Conservation (phyloP, 768 basidiomycete species). For the Leccinum broughii region DNA sequence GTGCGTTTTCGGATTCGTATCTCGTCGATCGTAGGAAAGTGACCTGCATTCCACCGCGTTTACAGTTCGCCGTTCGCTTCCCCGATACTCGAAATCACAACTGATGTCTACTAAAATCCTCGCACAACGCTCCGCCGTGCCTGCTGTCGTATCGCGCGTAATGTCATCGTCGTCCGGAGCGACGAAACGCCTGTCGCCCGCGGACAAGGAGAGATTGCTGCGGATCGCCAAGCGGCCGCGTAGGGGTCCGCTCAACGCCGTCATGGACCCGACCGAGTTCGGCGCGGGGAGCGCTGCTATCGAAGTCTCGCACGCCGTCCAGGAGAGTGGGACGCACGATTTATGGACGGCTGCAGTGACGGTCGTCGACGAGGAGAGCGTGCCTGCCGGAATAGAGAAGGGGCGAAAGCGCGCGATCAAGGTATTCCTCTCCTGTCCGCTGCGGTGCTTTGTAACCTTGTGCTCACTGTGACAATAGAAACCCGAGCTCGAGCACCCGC, state of each 20-base stretch:
- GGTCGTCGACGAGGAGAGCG: conserved; percentile 34
- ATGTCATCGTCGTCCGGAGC: conserved; percentile 26
- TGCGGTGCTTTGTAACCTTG: background rate
- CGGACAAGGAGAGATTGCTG: conserved; percentile 74
- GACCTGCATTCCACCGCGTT: background rate
- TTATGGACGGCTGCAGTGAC: conserved; percentile 48
- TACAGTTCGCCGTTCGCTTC: conserved; percentile 59
- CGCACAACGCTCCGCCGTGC: conserved; percentile 82
- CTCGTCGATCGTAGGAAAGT: background rate
- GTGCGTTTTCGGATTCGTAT: conserved; percentile 36
- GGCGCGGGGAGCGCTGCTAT: conserved; percentile 64
- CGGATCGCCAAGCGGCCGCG: conserved; percentile 73
- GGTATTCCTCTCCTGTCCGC: too few species aligned
- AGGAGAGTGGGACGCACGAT: conserved; percentile 65
- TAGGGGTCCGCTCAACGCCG: conserved; percentile 70
- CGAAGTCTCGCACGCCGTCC: conserved; percentile 68
- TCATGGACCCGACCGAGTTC: conserved; percentile 67
- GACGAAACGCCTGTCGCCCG: conserved; percentile 46
- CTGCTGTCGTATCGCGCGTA: conserved; percentile 70
- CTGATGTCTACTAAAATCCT: conserved; percentile 79
- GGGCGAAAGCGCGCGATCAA: conserved; percentile 49
- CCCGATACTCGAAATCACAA: conserved; percentile 51
- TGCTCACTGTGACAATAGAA: conserved; percentile 36
- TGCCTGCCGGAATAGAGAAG: conserved; percentile 42
- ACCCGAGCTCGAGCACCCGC: conserved; percentile 47